These are phyloP conservation scores for Lactarius hatsudake DNA, from an alignment of 768 basidiomycete species.

Conservation along the genomic window DNA sequence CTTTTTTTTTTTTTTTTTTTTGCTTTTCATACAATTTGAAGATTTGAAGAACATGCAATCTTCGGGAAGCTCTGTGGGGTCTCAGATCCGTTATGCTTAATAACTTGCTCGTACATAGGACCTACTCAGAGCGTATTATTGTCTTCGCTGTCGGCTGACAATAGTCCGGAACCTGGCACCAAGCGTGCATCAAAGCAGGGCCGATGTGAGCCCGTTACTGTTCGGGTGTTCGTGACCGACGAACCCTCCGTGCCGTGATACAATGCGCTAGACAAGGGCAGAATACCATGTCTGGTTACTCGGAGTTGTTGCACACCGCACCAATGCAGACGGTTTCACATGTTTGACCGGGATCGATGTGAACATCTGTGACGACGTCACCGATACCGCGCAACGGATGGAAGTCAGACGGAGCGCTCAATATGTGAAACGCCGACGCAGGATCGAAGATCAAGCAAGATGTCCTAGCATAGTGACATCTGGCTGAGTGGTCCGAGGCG, in stretches of 20 bases:
- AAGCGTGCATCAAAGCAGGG: not conserved
- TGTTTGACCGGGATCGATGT: not conserved
- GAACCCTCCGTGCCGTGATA: not conserved
- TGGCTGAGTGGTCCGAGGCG: not conserved
- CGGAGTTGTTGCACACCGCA: conserved; percentile 3
- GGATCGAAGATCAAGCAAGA: not conserved
- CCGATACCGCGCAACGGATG: not conserved
- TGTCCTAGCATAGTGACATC: not conserved
- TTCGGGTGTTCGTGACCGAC: not conserved
- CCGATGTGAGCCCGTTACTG: not conserved
- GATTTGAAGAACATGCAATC: not conserved
- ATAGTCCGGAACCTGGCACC: not conserved
- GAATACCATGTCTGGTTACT: not conserved
- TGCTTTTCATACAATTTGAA: not conserved
- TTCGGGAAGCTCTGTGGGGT: conserved; percentile 11
- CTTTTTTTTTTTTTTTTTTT: not conserved
- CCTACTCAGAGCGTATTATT: not conserved
- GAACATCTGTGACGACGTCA: conserved; percentile 1
- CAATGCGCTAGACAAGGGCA: not conserved
- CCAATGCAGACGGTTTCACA: conserved; percentile 5
- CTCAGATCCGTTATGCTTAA: not conserved
- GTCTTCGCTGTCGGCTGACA: not conserved
- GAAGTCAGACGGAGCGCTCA: not conserved
- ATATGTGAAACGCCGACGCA: not conserved
- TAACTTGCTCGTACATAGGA: not conserved